Percentiles rank a stretch among this genome's conserved stretches.
Conservation (phyloP, 1,284 basidiomycete genomes). For the Ustilago cynodontis region DNA sequence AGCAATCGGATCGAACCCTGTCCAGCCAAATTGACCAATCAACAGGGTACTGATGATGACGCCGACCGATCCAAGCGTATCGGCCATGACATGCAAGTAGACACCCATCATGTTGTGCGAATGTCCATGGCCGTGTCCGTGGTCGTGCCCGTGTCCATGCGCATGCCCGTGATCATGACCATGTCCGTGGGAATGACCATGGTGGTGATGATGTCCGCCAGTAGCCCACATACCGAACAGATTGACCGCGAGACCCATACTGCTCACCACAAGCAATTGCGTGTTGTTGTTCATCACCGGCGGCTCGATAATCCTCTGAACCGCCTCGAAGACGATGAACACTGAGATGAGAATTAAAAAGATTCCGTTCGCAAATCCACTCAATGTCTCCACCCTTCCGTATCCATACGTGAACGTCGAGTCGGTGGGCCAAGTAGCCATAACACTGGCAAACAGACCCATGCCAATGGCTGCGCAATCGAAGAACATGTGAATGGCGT, state of each 20-base stretch:
- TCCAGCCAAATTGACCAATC: constrained; percentile 98
- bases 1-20: constrained; percentile 98
- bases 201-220: constrained; percentile 73
- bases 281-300: constrained; percentile 94
- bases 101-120: constrained; percentile 99
- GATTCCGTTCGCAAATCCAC: constrained; percentile 97
- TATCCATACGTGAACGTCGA: constrained; percentile 96
- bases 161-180: constrained; percentile 75
- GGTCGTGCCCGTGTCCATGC: constrained; percentile 70
- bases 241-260: constrained; percentile 90
- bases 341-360: constrained; percentile 96
- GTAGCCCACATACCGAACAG: constrained; percentile 99
- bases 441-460: constrained; percentile 94
- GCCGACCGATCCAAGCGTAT: constrained; percentile 85
- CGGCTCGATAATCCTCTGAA: constrained; percentile 93
- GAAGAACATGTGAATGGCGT: constrained; percentile 99
- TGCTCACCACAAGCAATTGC: constrained; percentile 89
- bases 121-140: constrained; percentile 75
- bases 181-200: constrained; percentile 75
- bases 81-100: constrained; percentile 78
- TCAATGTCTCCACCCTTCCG: constrained; percentile 97
- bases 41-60: constrained; percentile 97
- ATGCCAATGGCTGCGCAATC: constrained; percentile 98
- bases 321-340: constrained; percentile 97
- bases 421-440: constrained; percentile 97